Evolutionary conservation across 176 grass and related monocot genomes (phyloP).

Genomic region (Luzula sylvatica): DNA sequence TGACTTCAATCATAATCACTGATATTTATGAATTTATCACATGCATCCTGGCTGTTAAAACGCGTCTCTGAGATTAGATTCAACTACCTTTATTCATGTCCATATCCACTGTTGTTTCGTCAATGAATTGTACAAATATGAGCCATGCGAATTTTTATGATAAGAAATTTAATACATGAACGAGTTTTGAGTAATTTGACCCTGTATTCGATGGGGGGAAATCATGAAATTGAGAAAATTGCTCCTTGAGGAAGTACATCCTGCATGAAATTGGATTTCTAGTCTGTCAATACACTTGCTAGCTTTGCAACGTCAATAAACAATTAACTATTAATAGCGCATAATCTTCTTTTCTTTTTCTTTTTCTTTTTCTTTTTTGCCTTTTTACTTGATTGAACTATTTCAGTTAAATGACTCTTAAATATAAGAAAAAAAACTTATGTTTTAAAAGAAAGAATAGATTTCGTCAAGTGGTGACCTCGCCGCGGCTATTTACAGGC

Average conservation of each 20-base stretch:
- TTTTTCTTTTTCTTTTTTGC: too few relatives aligned
- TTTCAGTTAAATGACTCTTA: too few relatives aligned
- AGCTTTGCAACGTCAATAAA: not conserved
- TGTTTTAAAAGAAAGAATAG: too few relatives aligned
- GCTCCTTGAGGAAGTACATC: not conserved
- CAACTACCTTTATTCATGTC: conserved; percentile 6
- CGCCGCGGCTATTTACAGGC: too few relatives aligned
- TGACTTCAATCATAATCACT: conserved; percentile 4
- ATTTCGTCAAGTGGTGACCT: too few relatives aligned
- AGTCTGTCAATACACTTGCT: not conserved
- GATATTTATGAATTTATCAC: too few relatives aligned
- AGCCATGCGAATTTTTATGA: not conserved
- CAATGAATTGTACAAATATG: too few relatives aligned
- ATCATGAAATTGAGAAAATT: not conserved
- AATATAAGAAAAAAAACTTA: too few relatives aligned
- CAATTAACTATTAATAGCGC: not conserved
- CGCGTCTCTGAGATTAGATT: conserved; percentile 31
- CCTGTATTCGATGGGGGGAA: not conserved
- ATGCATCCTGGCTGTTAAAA: conserved; percentile 57
- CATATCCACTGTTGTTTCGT: not conserved
- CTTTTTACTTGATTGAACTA: too few relatives aligned
- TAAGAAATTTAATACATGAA: not conserved
- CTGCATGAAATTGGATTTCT: not conserved
- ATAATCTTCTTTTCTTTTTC: too few relatives aligned
- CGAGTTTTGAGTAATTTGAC: conserved; percentile 6